Conservation (phyloP, 176 grass and related monocot genomes). For the Alloteropsis semialata region DNA sequence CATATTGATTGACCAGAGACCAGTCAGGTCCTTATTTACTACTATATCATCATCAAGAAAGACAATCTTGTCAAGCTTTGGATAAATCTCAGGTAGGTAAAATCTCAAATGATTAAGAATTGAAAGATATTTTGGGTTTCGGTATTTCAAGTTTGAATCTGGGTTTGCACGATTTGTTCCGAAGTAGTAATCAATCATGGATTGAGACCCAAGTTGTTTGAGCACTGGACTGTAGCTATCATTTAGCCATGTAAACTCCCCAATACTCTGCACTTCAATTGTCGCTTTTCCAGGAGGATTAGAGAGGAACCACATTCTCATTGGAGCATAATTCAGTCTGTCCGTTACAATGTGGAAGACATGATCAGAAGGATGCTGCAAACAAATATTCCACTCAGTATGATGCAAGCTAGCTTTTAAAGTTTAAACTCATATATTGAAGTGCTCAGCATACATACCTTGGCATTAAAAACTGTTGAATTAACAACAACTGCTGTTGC, state of each 20-base stretch:
- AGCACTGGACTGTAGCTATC: constrained; percentile 70
- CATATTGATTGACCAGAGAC: constrained; percentile 84
- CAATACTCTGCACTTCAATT: constrained; percentile 74
- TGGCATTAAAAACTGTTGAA: constrained; percentile 82
- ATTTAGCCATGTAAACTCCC: constrained; percentile 90
- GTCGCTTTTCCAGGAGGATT: constrained; percentile 78
- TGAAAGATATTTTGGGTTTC: constrained; percentile 92
- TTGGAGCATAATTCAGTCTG: constrained; percentile 77
- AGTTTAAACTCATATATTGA: not conserved
- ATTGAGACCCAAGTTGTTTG: constrained; percentile 69
- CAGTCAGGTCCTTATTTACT: constrained; percentile 71
- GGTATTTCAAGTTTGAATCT: constrained; percentile 74
- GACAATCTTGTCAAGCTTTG: constrained; percentile 77
- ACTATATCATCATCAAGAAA: constrained; percentile 93
- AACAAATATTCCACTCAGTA: constrained; percentile 18
- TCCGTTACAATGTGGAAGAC: constrained; percentile 93
- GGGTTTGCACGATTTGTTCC: constrained; percentile 50
- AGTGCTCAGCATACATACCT: constrained; percentile 51
- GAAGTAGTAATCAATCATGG: constrained; percentile 92
- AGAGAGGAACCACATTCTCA: constrained; percentile 93
- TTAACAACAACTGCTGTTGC: constrained; percentile 82
- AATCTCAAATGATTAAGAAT: constrained; percentile 87
- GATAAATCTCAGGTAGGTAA: constrained; percentile 82
- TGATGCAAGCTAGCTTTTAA: not conserved
- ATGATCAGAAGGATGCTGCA: constrained; percentile 78